These are phyloP conservation scores for Serendipita sp. DNA, from an alignment of 1,284 basidiomycete genomes.

Conservation along the genomic window DNA sequence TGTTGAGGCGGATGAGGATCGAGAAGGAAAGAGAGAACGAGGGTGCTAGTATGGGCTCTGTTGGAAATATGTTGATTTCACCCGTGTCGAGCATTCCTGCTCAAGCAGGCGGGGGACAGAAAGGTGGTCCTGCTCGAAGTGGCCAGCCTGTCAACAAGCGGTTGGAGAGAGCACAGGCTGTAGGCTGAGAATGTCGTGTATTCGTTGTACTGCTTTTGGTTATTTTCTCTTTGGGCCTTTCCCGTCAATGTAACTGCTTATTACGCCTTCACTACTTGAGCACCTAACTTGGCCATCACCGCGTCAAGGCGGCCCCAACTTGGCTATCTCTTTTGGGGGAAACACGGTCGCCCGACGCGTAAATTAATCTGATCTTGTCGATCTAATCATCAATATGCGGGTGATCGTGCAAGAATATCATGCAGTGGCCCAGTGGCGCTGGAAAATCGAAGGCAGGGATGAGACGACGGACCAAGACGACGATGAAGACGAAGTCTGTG, in stretches of 20 bases:
- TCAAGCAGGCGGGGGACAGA: background rate
- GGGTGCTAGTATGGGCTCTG: slow-evolving; percentile 31
- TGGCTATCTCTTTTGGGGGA: background rate
- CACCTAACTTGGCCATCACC: background rate
- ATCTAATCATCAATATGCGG: slow-evolving; percentile 38
- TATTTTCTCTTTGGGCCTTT: no score
- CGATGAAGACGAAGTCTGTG: slow-evolving; percentile 73
- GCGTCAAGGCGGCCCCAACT: background rate
- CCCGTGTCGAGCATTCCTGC: slow-evolving; percentile 28
- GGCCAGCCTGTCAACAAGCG: slow-evolving; percentile 42
- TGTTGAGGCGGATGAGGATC: slow-evolving; percentile 17
- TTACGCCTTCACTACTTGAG: background rate
- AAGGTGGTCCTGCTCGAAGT: background rate
- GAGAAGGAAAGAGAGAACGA: slow-evolving; percentile 22
- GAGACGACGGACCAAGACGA: slow-evolving; percentile 50
- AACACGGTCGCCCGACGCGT: no score
- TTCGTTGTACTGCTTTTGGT: background rate
- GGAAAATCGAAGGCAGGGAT: slow-evolving; percentile 44
- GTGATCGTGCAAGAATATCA: slow-evolving; percentile 70
- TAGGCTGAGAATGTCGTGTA: background rate
- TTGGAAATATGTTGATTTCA: slow-evolving; percentile 37
- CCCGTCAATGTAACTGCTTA: background rate
- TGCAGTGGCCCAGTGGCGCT: slow-evolving; percentile 76
- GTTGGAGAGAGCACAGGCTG: slow-evolving; percentile 49
- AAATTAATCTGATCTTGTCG: no score